Conservation (phyloP, 1,284 basidiomycete genomes). For the Ceratobasidium sp. region DNA sequence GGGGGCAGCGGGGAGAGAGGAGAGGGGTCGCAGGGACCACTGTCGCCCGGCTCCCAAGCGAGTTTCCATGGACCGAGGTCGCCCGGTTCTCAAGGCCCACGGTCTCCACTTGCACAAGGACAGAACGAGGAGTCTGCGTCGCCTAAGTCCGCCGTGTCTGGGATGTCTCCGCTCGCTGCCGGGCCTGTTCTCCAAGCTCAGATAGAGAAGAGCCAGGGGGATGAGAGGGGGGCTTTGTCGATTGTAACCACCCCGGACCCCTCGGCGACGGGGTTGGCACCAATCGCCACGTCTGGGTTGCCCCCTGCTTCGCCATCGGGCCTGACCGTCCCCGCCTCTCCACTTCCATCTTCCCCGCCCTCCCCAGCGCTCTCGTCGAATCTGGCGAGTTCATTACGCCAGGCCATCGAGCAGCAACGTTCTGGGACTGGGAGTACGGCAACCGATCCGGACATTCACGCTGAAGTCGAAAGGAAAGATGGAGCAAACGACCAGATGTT, state of each 20-base stretch:
- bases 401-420: conserved; percentile 45
- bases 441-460: background rate
- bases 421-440: background rate
- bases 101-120: conserved; percentile 13
- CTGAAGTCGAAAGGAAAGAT: background rate
- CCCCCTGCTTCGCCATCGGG: conserved; percentile 12
- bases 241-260: background rate
- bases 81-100: background rate
- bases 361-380: conserved; percentile 35
- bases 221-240: background rate
- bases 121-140: conserved; percentile 19
- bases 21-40: conserved; percentile 5
- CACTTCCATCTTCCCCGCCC: conserved; percentile 25
- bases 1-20: background rate
- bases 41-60: conserved; percentile 21
- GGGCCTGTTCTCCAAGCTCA: conserved; percentile 22
- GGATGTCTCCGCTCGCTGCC: conserved; percentile 29
- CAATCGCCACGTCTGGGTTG: conserved; percentile 11
- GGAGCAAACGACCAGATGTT: conserved; percentile 14
- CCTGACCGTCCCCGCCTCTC: conserved; percentile 22
- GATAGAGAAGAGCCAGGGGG: conserved; percentile 4
- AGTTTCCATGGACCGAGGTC: conserved; percentile 14
- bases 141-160: conserved; percentile 5
- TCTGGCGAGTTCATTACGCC: conserved; percentile 43
- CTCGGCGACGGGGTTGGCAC: conserved; percentile 2